Evolutionary conservation across 129 eudicot genomes (phyloP).

Genomic region (Arctium lappa): DNA sequence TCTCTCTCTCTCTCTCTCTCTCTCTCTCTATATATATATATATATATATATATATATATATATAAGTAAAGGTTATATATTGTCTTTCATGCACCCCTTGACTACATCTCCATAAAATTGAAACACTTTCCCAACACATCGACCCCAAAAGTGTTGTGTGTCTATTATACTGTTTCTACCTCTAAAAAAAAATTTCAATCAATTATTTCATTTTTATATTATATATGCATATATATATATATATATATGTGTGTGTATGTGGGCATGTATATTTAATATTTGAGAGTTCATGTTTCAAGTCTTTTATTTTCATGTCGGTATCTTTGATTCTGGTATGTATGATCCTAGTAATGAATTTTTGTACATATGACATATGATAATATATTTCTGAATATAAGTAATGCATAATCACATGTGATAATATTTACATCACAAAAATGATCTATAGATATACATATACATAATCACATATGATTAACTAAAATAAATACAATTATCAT

Average conservation of each 20-base stretch:
- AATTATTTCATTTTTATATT: not conserved
- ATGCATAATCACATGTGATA: too few relatives aligned
- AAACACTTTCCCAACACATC: not conserved
- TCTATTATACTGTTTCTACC: too few relatives aligned
- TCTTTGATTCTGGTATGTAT: not conserved
- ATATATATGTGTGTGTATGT: not conserved
- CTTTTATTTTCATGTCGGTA: not conserved
- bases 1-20: too few relatives aligned
- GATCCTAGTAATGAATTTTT: too few relatives aligned
- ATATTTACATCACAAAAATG: too few relatives aligned
- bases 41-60: not conserved
- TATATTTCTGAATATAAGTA: too few relatives aligned
- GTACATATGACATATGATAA: too few relatives aligned
- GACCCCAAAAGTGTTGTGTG: not conserved
- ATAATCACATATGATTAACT: too few relatives aligned
- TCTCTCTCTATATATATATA: too few relatives aligned
- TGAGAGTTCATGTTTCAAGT: not conserved
- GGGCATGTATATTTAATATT: not conserved
- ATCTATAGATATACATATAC: too few relatives aligned
- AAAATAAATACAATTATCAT: too few relatives aligned
- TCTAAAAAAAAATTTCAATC: not conserved
- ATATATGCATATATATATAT: not conserved
- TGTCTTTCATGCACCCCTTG: not conserved
- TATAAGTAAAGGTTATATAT: not conserved
- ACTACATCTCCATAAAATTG: not conserved